These are phyloP conservation scores for Macrolepiota albuminosa DNA, from an alignment of 768 basidiomycete genomes.

Conservation along the genomic window DNA sequence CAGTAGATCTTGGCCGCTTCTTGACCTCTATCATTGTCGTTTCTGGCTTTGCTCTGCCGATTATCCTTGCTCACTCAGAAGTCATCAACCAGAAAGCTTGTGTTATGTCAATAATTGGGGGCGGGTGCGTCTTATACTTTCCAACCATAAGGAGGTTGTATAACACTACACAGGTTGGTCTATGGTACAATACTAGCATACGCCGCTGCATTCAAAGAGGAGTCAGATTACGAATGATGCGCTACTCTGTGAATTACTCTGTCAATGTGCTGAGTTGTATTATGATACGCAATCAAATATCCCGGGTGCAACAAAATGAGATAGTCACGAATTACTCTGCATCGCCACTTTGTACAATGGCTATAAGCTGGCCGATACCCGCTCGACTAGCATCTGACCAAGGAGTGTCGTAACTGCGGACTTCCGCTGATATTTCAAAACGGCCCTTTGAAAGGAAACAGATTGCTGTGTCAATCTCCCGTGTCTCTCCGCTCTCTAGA, in stretches of 20 bases:
- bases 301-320: not conserved
- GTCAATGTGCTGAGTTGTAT: conserved; percentile 10
- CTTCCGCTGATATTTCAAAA: conserved; percentile 50
- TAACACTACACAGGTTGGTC: conserved; percentile 49
- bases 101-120: conserved; percentile 92
- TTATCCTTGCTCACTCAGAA: conserved; percentile 88
- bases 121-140: conserved; percentile 53
- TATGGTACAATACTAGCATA: conserved; percentile 92
- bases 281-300: not conserved
- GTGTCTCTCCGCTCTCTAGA: conserved; percentile 50
- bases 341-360: conserved; percentile 23
- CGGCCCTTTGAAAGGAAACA: conserved; percentile 71
- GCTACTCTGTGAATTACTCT: conserved; percentile 9
- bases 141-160: not conserved
- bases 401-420: conserved; percentile 27
- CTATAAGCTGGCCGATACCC: conserved; percentile 39
- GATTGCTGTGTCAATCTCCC: conserved; percentile 49
- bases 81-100: conserved; percentile 83
- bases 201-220: conserved; percentile 74
- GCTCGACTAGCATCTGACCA: conserved; percentile 21
- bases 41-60: conserved; percentile 88
- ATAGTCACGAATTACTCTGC: conserved; percentile 2
- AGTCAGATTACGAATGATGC: conserved; percentile 72
- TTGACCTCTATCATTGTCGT: conserved; percentile 88
- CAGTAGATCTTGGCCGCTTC: conserved; percentile 91